Base-by-base conservation (phyloP, 2,329 filamentous ascomycete genomes). In the Arthrobotrys entomopaga region DNA sequence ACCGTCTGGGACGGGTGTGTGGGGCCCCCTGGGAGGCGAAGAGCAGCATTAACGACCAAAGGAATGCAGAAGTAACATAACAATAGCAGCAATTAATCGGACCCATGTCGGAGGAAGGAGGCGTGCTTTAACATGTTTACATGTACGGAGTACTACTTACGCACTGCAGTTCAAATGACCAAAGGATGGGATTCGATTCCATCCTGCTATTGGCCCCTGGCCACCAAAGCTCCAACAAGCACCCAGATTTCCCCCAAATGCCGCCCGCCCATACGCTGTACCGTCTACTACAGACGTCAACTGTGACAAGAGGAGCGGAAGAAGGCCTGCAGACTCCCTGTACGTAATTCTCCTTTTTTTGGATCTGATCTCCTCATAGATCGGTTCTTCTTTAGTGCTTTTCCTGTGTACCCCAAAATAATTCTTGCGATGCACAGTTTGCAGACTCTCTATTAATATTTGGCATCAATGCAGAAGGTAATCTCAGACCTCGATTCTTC, bases 171-270 rank as follows among this genome's bases (percentile, higher is more conserved):
- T n/a, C n/a, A n/a, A n/a, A n/a, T n/a, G n/a, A n/a, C n/a, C n/a
- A n/a, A n/a, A n/a, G n/a, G n/a, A n/a, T n/a, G n/a, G n/a, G n/a
- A n/a, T n/a, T n/a, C n/a, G n/a, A n/a, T n/a, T n/a, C n/a, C n/a
- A n/a, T n/a, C n/a, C n/a, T n/a, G 6, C 42, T 19, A 15, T 46
- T 19, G 42, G 13, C 42, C 42, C 22, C 26, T 20, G 56, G 46
- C 69, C 64, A 73, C 70, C 65, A 46, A n/a, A n/a, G 70, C 63
- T 58, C 26, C 70, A 74, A 50, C 42, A 74, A 74, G 70, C 70
- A 74, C 70, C 70, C 7, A 48, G 50, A 46, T 53, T 16, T 58
- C 43, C 70, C 56, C 70, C 70, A 64, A 74, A 52, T 74, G 70
- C 70, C 70, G 70, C 70, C 69, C 43, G 56, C 11, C 13, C 19